Evolutionary conservation across 768 basidiomycete species (phyloP).

Genomic region (Amanita fuliginea): DNA sequence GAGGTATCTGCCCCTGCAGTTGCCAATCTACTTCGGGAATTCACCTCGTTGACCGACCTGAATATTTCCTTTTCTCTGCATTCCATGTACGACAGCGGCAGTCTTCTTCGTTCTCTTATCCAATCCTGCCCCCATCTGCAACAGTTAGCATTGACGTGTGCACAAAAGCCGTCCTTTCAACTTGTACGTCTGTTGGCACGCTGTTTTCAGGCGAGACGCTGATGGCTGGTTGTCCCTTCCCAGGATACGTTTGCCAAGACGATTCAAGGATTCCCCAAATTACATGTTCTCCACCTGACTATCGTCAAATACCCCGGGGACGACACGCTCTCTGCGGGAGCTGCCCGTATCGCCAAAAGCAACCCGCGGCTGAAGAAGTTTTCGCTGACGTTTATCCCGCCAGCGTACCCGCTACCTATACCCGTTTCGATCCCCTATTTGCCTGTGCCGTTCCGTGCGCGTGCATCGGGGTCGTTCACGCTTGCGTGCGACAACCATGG

Average conservation of each 20-base stretch:
- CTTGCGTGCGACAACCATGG: slow-evolving; percentile 54
- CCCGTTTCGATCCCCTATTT: slow-evolving; percentile 31
- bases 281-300: slow-evolving; percentile 51
- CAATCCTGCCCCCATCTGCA: slow-evolving; percentile 53
- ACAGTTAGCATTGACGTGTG: slow-evolving; percentile 55
- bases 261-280: slow-evolving; percentile 48
- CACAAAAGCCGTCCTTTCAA: slow-evolving; percentile 62
- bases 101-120: slow-evolving; percentile 55
- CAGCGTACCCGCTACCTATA: slow-evolving; percentile 36
- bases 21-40: slow-evolving; percentile 43
- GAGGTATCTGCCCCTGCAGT: slow-evolving; percentile 57
- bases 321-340: slow-evolving; percentile 45
- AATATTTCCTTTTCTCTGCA: slow-evolving; percentile 60
- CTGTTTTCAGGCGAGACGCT: not conserved
- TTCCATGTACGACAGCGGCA: slow-evolving; percentile 64
- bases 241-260: slow-evolving; percentile 56
- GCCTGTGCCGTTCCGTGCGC: slow-evolving; percentile 30
- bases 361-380: slow-evolving; percentile 62
- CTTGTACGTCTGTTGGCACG: slow-evolving; percentile 31
- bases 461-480: slow-evolving; percentile 43
- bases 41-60: slow-evolving; percentile 45
- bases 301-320: slow-evolving; percentile 62
- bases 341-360: slow-evolving; percentile 47
- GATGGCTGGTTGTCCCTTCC: not conserved
- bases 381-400: slow-evolving; percentile 54